A percentile compares a stretch with the other conserved stretches of the same genome.
These are phyloP conservation scores for Sphaerobolus stellatus DNA, from an alignment of 1,284 basidiomycete genomes.

Conservation along the genomic window DNA sequence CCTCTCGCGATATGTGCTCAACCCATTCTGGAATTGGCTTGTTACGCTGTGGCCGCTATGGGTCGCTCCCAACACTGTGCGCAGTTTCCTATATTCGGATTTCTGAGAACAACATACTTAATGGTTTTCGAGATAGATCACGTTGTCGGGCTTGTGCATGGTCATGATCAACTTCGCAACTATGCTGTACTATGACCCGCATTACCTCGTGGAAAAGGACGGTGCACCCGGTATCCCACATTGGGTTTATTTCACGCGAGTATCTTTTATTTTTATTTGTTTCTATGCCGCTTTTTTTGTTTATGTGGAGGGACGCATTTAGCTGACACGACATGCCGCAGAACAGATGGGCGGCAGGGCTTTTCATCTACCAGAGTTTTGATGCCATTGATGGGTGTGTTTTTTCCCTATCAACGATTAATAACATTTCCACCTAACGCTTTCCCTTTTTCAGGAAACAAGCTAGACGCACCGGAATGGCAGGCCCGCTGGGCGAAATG, in stretches of 20 bases:
- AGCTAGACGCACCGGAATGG: slow-evolving; percentile 92
- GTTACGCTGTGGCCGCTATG: slow-evolving; percentile 86
- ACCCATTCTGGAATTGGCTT: slow-evolving; percentile 94
- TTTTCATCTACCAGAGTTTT: slow-evolving; percentile 92
- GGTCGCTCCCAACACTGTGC: slow-evolving; percentile 89
- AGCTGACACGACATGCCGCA: slow-evolving; percentile 6
- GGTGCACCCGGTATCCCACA: slow-evolving; percentile 64
- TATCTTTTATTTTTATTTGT: too few species aligned
- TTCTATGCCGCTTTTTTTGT: slow-evolving; percentile 7
- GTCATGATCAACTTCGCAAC: slow-evolving; percentile 86
- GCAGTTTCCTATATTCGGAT: slow-evolving; percentile 27
- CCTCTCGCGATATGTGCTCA: slow-evolving; percentile 77
- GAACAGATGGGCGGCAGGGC: slow-evolving; percentile 79
- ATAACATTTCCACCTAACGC: slow-evolving; percentile 5
- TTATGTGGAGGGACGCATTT: background rate
- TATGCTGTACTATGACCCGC: slow-evolving; percentile 78
- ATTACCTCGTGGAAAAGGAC: slow-evolving; percentile 67
- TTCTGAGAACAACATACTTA: background rate
- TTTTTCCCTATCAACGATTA: background rate
- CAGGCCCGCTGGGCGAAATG: slow-evolving; percentile 92
- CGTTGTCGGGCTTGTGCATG: slow-evolving; percentile 77
- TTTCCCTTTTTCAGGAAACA: slow-evolving; percentile 69
- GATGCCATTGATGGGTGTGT: slow-evolving; percentile 85
- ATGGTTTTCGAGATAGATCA: slow-evolving; percentile 55
- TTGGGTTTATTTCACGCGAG: slow-evolving; percentile 86